Base-by-base conservation (phyloP, 352 stramenopile species). In the Phytopythium delawarense region DNA sequence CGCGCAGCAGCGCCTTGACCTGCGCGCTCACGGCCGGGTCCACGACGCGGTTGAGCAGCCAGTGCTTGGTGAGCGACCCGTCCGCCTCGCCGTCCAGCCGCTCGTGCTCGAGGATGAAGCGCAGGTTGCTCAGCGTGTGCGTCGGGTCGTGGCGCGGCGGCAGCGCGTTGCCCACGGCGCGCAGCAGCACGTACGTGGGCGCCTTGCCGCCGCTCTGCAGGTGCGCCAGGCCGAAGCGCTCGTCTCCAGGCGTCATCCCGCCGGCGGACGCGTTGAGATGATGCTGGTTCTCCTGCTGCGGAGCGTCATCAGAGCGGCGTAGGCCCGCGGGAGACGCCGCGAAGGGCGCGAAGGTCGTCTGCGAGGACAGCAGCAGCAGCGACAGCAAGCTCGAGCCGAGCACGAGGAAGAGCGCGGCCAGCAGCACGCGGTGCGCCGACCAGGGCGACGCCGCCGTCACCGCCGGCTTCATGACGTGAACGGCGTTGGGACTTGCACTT, bases 21-120 rank as follows among this genome's bases (percentile, higher is more conserved):
- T 79, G 58, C 20, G 16, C 37, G 12, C 67, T 64, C 13, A 80
- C 62, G 2, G 50, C 13, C 7, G 57, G 45, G 37, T 83, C 65
- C 20, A 72, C 51, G 59, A 87, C 70, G 42, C 75, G 78, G 52
- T 87, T 87, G 44, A 87, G 56, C 48, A 87, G 69, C 75, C 73
- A 87, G 59, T 84, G 71, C 11, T 66, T 84, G 18, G 56, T 57
- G 7, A 86, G 15, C 13, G 65, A 57, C 23, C 55, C 55, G 4
- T 40, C 20, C 23, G 20, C 28, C 4, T 70, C 50, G 40, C 75
- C 66, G 2, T 79, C 65, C 1, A 85, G 65, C n/a, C 57, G 63
- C 30, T 87, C 78, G 49, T 83, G 49, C 56, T 84, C 75, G n/a
- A 87, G 50, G 34, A 73, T 75, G 49, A 87, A 87, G 11, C 71